Conservation (phyloP, 106 monocot species). For the Xerophyta viscosa region DNA sequence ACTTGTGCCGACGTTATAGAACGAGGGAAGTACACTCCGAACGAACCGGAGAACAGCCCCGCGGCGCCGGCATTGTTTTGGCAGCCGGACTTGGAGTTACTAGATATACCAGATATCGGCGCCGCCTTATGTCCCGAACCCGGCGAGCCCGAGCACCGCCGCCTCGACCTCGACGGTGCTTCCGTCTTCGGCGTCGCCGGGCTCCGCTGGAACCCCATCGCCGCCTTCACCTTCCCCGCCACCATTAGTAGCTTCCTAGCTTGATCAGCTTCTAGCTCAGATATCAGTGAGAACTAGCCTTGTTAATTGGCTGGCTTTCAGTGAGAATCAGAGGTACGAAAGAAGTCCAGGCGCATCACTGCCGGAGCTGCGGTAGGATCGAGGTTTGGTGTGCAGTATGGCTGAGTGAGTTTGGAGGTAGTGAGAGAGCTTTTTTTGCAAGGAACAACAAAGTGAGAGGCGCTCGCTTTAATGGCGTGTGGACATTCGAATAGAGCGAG, state of each 20-base stretch:
- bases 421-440: no score
- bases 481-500: background rate
- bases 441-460: no score
- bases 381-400: no score
- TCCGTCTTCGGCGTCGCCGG: constrained; percentile 44
- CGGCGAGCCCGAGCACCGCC: constrained; percentile 6
- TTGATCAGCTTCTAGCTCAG: no score
- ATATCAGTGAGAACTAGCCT: no score
- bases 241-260: constrained; percentile 48
- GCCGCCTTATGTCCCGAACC: background rate
- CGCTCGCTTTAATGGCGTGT: no score
- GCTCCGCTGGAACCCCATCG: constrained; percentile 80
- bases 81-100: no score
- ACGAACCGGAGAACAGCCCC: constrained; percentile 45
- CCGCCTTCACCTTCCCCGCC: constrained; percentile 77
- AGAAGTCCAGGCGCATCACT: no score
- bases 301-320: no score
- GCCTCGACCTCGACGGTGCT: constrained; percentile 13
- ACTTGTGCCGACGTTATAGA: constrained; percentile 56
- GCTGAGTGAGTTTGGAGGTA: no score
- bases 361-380: no score
- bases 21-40: constrained; percentile 74
- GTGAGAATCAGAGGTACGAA: no score
- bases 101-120: background rate
- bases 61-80: constrained; percentile 1